Base-by-base conservation (phyloP, 768 basidiomycete species). In the Psilocybe subaeruginosa region DNA sequence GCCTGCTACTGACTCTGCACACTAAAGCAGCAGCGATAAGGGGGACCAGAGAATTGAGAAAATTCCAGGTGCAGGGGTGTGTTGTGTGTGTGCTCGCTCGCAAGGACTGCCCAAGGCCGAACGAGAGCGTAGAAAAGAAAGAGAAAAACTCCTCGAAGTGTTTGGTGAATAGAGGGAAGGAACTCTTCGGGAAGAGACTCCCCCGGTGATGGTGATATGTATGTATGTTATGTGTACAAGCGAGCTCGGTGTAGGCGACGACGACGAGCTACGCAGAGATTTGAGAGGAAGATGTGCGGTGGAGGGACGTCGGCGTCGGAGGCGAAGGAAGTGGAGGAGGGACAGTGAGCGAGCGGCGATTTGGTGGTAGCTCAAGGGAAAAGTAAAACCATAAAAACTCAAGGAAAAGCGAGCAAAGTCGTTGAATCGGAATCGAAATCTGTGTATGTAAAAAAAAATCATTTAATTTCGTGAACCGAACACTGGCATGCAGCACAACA, bases 291-390 rank as follows among this genome's bases (percentile, higher is more conserved):
- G 23, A 23, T 23, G 23, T 23, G 23, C 23, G 23, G 23, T 23
- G 23, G 23, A 23, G 23, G 23, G 23, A 23, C 23, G 23, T 23
- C 23, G 23, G 23, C 2, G 23, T 23, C 23, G 50, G 11, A 31
- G 43, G 37, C 12, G 47, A 43, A 39, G 50, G 48, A 51, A 35
- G 33, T 23, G 2, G 23, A 23, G 51, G 30, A 39, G 58, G 61
- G 56, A 53, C 54, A 41, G 51, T 31, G 56, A 52, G 56, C 61
- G 56, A 52, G 56, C 61, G 61, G 61, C 61, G 61, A 57, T 61
- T 61, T 56, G 60, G 56, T 53, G 61, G 59, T 54, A 35, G 51
- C 49, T 52, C 41, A 60, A 57, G 56, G 60, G 37, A 45, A 56
- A 39, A 50, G 29, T 31, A 23, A 23, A 23, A 23, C 23, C 23